Evolutionary conservation across 2,329 filamentous ascomycete genomes (phyloP).

Genomic region (Aspergillus tamarii): DNA sequence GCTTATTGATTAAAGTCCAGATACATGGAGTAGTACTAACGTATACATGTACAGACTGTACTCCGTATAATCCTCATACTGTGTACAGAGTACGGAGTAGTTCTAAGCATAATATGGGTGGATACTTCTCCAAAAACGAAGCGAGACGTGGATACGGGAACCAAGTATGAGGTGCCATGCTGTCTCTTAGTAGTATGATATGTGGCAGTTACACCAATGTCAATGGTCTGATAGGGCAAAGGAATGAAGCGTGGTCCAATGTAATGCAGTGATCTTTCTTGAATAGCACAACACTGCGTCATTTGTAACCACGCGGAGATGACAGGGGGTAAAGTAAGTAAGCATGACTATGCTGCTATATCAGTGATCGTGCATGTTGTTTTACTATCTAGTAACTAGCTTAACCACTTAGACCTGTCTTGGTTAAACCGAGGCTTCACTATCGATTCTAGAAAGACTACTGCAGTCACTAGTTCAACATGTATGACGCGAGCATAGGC

Average conservation of each 20-base stretch:
- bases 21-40: neutral
- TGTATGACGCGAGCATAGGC: neutral
- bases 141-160: neutral
- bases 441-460: constrained; percentile 2
- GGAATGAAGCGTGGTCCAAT: neutral
- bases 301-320: neutral
- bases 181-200: neutral
- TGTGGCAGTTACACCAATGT: neutral
- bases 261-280: neutral
- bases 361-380: neutral
- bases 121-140: neutral
- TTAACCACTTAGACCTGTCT: neutral
- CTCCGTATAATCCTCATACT: neutral
- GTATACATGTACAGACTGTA: neutral
- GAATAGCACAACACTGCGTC: neutral
- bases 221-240: neutral
- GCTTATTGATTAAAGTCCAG: neutral
- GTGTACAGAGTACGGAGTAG: no score
- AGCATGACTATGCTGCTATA: neutral
- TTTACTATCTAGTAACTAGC: neutral
- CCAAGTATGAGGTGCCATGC: neutral
- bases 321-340: neutral
- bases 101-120: neutral
- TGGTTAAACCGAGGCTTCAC: neutral
- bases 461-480: neutral